These are phyloP conservation scores for Diddensiella caesifluorescens DNA, from an alignment of 805 yeast species.

Conservation along the genomic window DNA sequence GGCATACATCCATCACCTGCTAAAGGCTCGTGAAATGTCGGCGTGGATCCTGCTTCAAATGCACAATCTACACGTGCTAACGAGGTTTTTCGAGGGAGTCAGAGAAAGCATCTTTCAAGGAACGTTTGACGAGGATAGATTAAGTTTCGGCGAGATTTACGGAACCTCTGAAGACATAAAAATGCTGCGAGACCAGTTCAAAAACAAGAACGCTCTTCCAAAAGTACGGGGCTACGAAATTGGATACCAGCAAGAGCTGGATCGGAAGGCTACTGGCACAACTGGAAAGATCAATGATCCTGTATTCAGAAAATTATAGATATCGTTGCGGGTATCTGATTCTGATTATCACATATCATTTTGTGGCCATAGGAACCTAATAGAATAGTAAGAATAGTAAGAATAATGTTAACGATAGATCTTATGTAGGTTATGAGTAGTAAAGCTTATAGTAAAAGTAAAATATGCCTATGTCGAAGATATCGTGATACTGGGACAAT, in stretches of 20 bases:
- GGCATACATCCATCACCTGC: constrained; percentile 40
- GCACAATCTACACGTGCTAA: constrained; percentile 33
- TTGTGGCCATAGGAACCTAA: too few species aligned
- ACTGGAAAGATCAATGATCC: constrained; percentile 19
- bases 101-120: constrained; percentile 29
- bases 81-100: constrained; percentile 30
- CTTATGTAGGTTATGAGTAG: too few species aligned
- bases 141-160: constrained; percentile 19
- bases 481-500: neutral
- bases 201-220: constrained; percentile 16
- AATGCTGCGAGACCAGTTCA: constrained; percentile 14
- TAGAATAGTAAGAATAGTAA: too few species aligned
- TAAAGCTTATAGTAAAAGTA: too few species aligned
- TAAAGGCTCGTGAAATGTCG: constrained; percentile 39
- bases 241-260: constrained; percentile 14
- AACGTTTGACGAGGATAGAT: constrained; percentile 25
- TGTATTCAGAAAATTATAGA: constrained; percentile 13
- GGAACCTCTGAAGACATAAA: constrained; percentile 17
- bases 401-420: too few species aligned
- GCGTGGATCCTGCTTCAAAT: constrained; percentile 38
- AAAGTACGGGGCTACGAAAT: constrained; percentile 21
- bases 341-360: too few species aligned
- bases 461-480: neutral
- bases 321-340: too few species aligned
- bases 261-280: constrained; percentile 12